These are phyloP conservation scores for Papiliotrema laurentii DNA, from an alignment of 1,284 basidiomycete species.

Conservation along the genomic window DNA sequence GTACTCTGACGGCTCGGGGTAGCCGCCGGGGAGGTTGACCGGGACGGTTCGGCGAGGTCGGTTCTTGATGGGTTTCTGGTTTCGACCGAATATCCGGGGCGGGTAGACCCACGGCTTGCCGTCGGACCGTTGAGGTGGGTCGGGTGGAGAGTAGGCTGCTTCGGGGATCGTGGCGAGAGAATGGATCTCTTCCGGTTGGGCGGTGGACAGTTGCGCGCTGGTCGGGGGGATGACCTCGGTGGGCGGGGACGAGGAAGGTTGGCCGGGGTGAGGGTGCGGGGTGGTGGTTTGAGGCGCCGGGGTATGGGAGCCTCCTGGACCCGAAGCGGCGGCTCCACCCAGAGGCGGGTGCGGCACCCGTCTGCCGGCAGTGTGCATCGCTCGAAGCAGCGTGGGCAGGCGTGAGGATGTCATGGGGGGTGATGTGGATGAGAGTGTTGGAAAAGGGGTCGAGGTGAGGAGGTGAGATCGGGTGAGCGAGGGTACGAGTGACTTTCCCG, in stretches of 20 bases:
- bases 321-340: constrained; percentile 8
- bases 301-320: neutral
- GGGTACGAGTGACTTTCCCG: neutral
- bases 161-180: too few species aligned
- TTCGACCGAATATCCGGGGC: constrained; percentile 26
- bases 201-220: constrained; percentile 1
- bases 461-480: neutral
- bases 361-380: constrained; percentile 30
- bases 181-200: too few species aligned
- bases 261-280: neutral
- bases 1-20: constrained; percentile 34
- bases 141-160: too few species aligned
- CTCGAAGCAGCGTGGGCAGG: constrained; percentile 5
- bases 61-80: constrained; percentile 30
- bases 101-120: too few species aligned
- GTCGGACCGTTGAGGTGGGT: too few species aligned
- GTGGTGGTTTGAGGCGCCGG: constrained; percentile 1
- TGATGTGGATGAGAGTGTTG: neutral
- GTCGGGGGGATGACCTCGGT: neutral
- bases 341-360: constrained; percentile 24
- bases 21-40: constrained; percentile 32
- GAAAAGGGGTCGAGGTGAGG: constrained; percentile 1
- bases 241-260: neutral
- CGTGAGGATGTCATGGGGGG: constrained; percentile 1
- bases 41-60: constrained; percentile 34